Conservation (phyloP, 1,284 basidiomycete species). For the Dichomitus squalens region DNA sequence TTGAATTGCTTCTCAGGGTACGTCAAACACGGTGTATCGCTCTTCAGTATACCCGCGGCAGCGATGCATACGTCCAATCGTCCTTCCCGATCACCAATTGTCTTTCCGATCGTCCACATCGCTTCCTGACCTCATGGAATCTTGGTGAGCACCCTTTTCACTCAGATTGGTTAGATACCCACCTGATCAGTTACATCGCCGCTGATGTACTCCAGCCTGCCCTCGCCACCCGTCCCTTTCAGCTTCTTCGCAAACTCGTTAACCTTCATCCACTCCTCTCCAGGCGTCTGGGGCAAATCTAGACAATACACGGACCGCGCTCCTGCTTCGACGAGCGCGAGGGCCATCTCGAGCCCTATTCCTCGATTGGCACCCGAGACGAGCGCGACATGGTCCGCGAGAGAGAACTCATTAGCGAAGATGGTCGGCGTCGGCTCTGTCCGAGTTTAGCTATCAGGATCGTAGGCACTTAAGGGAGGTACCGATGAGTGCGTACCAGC, state of each 20-base stretch:
- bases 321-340: constrained; percentile 76
- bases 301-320: constrained; percentile 77
- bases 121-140: constrained; percentile 9
- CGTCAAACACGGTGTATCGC: constrained; percentile 65
- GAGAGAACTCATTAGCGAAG: no score
- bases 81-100: constrained; percentile 63
- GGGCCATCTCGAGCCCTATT: constrained; percentile 81
- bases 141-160: no score
- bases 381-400: constrained; percentile 68
- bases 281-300: constrained; percentile 68
- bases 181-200: constrained; percentile 67
- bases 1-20: constrained; percentile 72
- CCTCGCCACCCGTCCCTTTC: constrained; percentile 34
- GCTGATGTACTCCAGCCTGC: constrained; percentile 65
- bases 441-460: constrained; percentile 1
- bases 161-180: constrained; percentile 32
- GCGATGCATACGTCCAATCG: constrained; percentile 76
- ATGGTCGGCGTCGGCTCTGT: constrained; percentile 32
- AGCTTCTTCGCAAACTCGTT: constrained; percentile 53
- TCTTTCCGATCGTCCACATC: constrained; percentile 56
- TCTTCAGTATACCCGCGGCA: constrained; percentile 58
- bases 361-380: constrained; percentile 82
- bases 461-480: background rate
- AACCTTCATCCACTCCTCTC: constrained; percentile 66
- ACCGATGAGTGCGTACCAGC: constrained; percentile 3